These are phyloP conservation scores for Penicillium samsonianum DNA, from an alignment of 495 filamentous ascomycete species.

Conservation along the genomic window DNA sequence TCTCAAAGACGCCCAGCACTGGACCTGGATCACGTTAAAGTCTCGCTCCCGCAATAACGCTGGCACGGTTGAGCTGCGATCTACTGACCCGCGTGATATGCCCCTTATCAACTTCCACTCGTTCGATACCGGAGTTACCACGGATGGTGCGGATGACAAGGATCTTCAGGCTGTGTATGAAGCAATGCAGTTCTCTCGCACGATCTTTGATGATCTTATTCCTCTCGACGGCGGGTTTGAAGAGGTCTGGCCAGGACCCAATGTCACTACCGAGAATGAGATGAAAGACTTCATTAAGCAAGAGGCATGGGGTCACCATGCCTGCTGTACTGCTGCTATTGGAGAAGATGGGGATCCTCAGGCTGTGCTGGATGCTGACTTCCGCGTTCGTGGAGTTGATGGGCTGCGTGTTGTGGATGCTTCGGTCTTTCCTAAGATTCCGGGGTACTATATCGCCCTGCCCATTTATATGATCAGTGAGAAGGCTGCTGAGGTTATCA, in stretches of 20 bases:
- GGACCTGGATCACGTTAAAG: conserved; percentile 54
- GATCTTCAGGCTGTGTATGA: conserved; percentile 53
- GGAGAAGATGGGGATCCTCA: conserved; percentile 54
- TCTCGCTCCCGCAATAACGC: conserved; percentile 51
- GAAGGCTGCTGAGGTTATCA: conserved; percentile 64
- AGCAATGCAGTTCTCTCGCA: conserved; percentile 45
- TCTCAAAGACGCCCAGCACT: conserved; percentile 30
- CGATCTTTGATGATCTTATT: conserved; percentile 37
- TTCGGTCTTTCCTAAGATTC: conserved; percentile 57
- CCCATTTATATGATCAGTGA: conserved; percentile 64
- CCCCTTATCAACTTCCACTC: conserved; percentile 60
- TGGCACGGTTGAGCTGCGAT: conserved; percentile 50
- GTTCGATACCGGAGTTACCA: conserved; percentile 43
- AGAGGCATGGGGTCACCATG: conserved; percentile 61
- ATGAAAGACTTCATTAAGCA: conserved; percentile 52
- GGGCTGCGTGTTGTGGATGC: conserved; percentile 65
- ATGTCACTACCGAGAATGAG: conserved; percentile 39
- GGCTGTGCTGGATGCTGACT: conserved; percentile 60
- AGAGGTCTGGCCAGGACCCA: conserved; percentile 52
- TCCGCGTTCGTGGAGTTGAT: conserved; percentile 57
- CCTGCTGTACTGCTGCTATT: conserved; percentile 58
- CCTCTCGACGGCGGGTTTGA: conserved; percentile 38
- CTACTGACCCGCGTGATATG: conserved; percentile 51
- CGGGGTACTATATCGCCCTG: conserved; percentile 60
- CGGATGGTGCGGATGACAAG: conserved; percentile 38